Percentiles rank a stretch among this genome's conserved stretches.
Evolutionary conservation across 768 basidiomycete species (phyloP).

Genomic region (Leccinum pellstonianum): DNA sequence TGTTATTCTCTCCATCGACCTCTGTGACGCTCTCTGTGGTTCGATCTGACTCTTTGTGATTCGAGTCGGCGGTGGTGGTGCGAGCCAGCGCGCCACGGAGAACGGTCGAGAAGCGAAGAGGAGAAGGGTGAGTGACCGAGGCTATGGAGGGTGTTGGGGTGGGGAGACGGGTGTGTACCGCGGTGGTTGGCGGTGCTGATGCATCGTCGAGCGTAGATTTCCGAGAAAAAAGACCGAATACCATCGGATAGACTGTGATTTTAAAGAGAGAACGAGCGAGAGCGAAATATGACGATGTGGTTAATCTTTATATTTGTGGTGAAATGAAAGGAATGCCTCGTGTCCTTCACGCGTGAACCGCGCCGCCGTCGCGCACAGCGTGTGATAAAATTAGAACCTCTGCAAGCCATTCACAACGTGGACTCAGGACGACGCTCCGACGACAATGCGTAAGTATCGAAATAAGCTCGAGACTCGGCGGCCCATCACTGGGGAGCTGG

Average conservation of each 20-base stretch:
- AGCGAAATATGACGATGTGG: neutral
- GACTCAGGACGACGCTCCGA: too few species aligned
- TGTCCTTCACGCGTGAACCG: slow-evolving; percentile 16
- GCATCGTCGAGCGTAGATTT: too few species aligned
- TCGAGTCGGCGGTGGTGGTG: slow-evolving; percentile 22
- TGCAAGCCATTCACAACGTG: slow-evolving; percentile 2
- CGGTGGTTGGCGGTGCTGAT: neutral
- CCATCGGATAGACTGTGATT: neutral
- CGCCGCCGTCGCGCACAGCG: slow-evolving; percentile 5
- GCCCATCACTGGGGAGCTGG: too few species aligned
- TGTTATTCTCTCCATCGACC: slow-evolving; percentile 1
- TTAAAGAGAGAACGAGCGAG: too few species aligned
- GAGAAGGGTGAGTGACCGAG: slow-evolving; percentile 29
- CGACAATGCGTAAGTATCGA: too few species aligned
- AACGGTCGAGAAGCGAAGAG: slow-evolving; percentile 22
- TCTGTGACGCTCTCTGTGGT: slow-evolving; percentile 8
- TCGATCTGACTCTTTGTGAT: slow-evolving; percentile 18
- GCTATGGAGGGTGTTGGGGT: slow-evolving; percentile 53
- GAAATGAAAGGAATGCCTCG: slow-evolving; percentile 23
- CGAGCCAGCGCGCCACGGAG: slow-evolving; percentile 14
- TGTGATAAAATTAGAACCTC: slow-evolving; percentile 3
- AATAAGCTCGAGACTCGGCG: neutral
- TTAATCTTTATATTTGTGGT: too few species aligned
- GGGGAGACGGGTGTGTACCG: slow-evolving; percentile 38
- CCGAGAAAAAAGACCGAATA: too few species aligned